Base-by-base conservation (phyloP, 2,329 filamentous ascomycete species). In the Hypoxylon sp. region DNA sequence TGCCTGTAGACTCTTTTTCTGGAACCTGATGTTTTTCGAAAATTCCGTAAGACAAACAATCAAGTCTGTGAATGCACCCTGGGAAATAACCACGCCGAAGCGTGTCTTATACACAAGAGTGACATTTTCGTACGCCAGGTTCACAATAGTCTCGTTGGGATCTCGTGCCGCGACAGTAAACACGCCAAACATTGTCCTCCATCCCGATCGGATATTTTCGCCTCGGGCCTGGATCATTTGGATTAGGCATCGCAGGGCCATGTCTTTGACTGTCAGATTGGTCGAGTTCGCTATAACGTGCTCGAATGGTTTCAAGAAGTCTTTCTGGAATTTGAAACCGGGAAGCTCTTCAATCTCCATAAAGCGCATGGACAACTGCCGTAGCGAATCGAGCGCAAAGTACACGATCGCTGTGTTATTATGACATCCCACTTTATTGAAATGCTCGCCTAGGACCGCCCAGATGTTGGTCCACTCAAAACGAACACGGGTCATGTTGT, bases 311-410 rank as follows among this genome's bases (percentile, higher is more conserved):
- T 97, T 98, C 56, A 99, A 80, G 77, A 99, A 99, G 76, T 99
- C 94, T 77, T 99, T 99, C 73, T 99, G 95, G 75, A 99, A 99
- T 78, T 98, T 98, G 86, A 99, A 99, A 73, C 96, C 95, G 0
- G 95, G 93, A 70, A 99, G 80, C 77, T 99, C 95, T 76, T 97
- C 95, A 64, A 98, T 93, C 78, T 99, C 95, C 91, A 99, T 92
- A 75, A 99, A 99, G 17, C 94, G 91, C 94, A 99, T 98, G 0
- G 94, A 97, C 41, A 99, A 81, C 77, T 99, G 95, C 41, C 96
- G 88, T 46, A 99, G 80, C 2, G 94, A 97, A 79, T 99, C 96
- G 26, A 99, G 84, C 3, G 95, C 95, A 74, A 99, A 99, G 80
- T 96, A 98, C 10, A 99, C 96, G 54, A 99, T 95, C 6, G 93